Conservation (phyloP, 257 asterid species). For the Primulina huaijiensis region DNA sequence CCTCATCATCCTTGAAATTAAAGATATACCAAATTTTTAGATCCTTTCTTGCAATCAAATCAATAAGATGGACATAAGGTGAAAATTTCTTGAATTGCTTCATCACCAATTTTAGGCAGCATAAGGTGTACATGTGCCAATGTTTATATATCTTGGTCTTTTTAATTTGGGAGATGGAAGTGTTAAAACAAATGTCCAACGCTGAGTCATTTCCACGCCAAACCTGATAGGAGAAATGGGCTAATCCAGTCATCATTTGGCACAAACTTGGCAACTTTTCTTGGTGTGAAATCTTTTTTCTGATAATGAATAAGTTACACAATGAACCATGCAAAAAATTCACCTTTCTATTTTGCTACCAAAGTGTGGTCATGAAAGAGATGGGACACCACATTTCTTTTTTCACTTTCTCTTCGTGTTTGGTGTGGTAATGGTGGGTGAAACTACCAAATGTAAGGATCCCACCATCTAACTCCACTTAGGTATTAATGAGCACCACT, state of each 20-base stretch:
- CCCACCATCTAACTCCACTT: conserved; percentile 27
- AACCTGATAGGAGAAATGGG: conserved; percentile 17
- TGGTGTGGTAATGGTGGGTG: conserved; percentile 34
- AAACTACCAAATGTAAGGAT: conserved; percentile 16
- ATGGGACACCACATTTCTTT: conserved; percentile 3
- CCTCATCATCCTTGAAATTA: not conserved
- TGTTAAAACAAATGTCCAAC: conserved; percentile 23
- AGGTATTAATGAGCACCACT: not conserved
- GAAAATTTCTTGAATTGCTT: conserved; percentile 6
- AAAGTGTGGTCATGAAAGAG: conserved; percentile 23
- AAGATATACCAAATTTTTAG: not conserved
- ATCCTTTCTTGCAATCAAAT: not conserved
- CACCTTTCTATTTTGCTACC: conserved; percentile 18
- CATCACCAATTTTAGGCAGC: conserved; percentile 23
- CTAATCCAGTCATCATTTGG: conserved; percentile 18
- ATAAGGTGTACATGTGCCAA: conserved; percentile 2
- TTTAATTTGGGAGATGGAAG: conserved; percentile 28
- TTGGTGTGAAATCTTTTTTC: conserved; percentile 6
- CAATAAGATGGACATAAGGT: conserved; percentile 5
- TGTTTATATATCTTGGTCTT: conserved; percentile 5
- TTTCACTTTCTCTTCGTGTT: conserved; percentile 21
- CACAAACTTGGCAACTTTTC: conserved; percentile 18
- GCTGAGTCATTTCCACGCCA: conserved; percentile 70
- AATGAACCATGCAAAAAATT: conserved; percentile 6
- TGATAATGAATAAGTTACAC: not conserved